Conservation (phyloP, 2,329 filamentous ascomycete genomes). For the Apiospora hydei region DNA sequence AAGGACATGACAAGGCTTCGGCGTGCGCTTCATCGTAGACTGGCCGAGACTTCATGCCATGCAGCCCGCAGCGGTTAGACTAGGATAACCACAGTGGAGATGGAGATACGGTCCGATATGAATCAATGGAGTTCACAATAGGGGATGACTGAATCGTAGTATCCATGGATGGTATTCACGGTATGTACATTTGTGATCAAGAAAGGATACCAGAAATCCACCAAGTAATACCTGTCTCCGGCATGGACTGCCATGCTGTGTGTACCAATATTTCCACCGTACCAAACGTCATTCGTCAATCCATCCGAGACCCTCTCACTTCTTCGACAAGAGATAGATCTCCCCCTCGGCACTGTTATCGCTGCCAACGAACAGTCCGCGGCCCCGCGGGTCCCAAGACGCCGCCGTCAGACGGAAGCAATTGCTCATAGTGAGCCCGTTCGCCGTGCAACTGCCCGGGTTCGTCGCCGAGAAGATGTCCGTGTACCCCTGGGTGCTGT, state of each 20-base stretch:
- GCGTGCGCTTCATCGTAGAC: too few relatives aligned
- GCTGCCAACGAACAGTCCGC: conserved; percentile 46
- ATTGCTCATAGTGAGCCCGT: conserved; percentile 45
- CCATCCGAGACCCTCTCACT: conserved; percentile 23
- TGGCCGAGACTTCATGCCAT: too few relatives aligned
- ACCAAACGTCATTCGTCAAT: background rate
- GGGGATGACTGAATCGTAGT: background rate
- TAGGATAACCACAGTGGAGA: background rate
- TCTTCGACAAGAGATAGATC: conserved; percentile 40
- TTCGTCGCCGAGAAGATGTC: conserved; percentile 45
- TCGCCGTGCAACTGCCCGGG: conserved; percentile 42
- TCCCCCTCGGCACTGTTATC: conserved; percentile 47
- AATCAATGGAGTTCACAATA: too few relatives aligned
- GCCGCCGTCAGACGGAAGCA: conserved; percentile 45
- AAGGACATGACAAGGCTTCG: too few relatives aligned
- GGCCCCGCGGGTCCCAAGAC: conserved; percentile 44
- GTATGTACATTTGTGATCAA: background rate
- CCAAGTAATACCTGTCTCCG: background rate
- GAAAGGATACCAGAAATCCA: background rate
- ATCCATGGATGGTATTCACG: background rate
- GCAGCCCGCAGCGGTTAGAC: background rate
- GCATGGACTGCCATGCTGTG: background rate
- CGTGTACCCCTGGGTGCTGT: conserved; percentile 40
- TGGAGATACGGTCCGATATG: background rate
- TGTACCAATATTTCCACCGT: background rate